These are phyloP conservation scores for Sporothrix luriei DNA, from an alignment of 2,329 filamentous ascomycete genomes.

Conservation along the genomic window DNA sequence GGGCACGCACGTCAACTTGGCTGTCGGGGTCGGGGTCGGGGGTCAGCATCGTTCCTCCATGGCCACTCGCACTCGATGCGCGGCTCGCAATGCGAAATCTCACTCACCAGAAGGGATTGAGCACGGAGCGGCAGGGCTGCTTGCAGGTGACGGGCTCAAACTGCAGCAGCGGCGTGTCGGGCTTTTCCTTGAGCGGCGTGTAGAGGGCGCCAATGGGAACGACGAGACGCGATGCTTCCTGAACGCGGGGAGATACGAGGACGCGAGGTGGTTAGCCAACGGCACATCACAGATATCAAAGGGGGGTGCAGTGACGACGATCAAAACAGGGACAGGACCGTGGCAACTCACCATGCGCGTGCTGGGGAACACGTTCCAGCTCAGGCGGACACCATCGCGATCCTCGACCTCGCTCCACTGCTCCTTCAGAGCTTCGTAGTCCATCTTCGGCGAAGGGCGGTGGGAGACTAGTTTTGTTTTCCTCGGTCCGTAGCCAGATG, in stretches of 20 bases:
- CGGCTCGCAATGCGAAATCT: too few species aligned
- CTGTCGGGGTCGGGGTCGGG: slow-evolving; percentile 47
- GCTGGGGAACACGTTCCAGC: slow-evolving; percentile 98
- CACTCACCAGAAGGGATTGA: slow-evolving; percentile 93
- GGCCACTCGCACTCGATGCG: neutral
- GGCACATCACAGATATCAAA: too few species aligned
- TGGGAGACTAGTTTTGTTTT: neutral
- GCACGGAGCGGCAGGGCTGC: slow-evolving; percentile 87
- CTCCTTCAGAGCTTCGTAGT: slow-evolving; percentile 91
- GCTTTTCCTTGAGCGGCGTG: slow-evolving; percentile 93
- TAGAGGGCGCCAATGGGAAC: slow-evolving; percentile 96
- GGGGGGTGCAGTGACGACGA: neutral
- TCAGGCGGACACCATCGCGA: slow-evolving; percentile 89
- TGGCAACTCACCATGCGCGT: slow-evolving; percentile 80
- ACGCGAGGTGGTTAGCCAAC: slow-evolving; percentile 13
- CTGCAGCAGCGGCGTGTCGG: slow-evolving; percentile 82
- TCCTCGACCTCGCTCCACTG: slow-evolving; percentile 97
- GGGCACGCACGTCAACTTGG: slow-evolving; percentile 79
- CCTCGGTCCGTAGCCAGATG: neutral
- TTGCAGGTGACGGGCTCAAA: slow-evolving; percentile 98
- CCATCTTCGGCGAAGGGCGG: slow-evolving; percentile 59
- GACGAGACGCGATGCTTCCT: slow-evolving; percentile 93
- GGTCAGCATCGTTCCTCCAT: slow-evolving; percentile 37
- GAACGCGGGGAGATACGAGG: neutral
- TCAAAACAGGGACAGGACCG: slow-evolving; percentile 1